A percentile compares a stretch with the other conserved stretches of the same genome.
phyloP scores from a whole-genome alignment of 2,329 filamentous ascomycete genomes.

The Colletotrichum australisinense region DNA sequence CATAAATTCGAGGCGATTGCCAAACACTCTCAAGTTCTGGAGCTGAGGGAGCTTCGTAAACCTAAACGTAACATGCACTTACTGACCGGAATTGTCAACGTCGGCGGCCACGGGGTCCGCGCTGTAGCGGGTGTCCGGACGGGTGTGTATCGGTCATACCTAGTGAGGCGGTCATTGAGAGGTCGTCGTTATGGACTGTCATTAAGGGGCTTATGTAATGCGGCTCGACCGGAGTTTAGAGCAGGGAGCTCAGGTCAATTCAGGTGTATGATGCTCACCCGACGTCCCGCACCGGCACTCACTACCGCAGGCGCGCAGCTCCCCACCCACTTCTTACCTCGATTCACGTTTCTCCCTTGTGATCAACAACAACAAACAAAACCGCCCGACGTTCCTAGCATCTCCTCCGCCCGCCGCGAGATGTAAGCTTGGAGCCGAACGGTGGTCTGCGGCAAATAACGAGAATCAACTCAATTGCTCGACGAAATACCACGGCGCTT shows the following conservation, averaged over 20 bases:
- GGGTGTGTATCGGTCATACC: conserved; percentile 12
- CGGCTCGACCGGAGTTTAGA: conserved; percentile 1
- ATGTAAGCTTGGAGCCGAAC: conserved; percentile 27
- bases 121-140: conserved; percentile 12
- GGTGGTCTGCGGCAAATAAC: conserved; percentile 28
- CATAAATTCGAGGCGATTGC: background rate
- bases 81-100: background rate
- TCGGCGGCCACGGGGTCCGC: background rate
- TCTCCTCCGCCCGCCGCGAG: conserved; percentile 16
- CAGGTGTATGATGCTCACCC: conserved; percentile 30
- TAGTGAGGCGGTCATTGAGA: background rate
- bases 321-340: conserved; percentile 5
- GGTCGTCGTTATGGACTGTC: background rate
- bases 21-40: background rate
- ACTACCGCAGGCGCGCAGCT: conserved; percentile 27
- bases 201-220: conserved; percentile 29
- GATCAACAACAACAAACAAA: conserved; percentile 32
- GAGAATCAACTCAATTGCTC: conserved; percentile 24
- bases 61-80: background rate
- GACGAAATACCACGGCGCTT: conserved; percentile 11
- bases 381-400: background rate
- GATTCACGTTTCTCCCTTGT: conserved; percentile 22
- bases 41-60: background rate
- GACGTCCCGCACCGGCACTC: conserved; percentile 20
- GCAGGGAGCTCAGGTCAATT: conserved; percentile 17